phyloP scores from a whole-genome alignment of 805 yeast genomes.

The Tetrapisispora nanseiensis region DNA sequence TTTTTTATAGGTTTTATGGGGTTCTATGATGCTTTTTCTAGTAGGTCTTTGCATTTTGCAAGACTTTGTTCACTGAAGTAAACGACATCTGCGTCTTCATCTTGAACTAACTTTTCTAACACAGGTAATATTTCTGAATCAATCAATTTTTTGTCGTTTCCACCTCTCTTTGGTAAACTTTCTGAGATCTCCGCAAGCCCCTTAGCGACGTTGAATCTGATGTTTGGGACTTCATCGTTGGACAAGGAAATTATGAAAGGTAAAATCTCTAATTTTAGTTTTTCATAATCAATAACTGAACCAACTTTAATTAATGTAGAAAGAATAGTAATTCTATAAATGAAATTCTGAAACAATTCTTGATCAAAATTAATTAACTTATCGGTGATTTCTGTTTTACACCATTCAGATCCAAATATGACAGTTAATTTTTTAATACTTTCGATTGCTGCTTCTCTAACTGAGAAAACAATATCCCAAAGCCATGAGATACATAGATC shows the following conservation, averaged over 20 bases:
- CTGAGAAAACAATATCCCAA: constrained; percentile 95
- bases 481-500: constrained; percentile 93
- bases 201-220: constrained; percentile 90
- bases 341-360: constrained; percentile 49
- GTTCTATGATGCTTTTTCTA: not conserved
- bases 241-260: constrained; percentile 71
- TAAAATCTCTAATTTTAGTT: constrained; percentile 54
- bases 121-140: constrained; percentile 48
- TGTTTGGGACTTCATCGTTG: constrained; percentile 84
- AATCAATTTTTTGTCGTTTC: constrained; percentile 31
- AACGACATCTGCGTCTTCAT: constrained; percentile 81
- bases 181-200: constrained; percentile 51
- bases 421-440: constrained; percentile 71
- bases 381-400: constrained; percentile 70
- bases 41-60: constrained; percentile 22
- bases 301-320: constrained; percentile 78
- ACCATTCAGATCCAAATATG: constrained; percentile 92
- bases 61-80: constrained; percentile 68
- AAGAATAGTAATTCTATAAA: constrained; percentile 84
- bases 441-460: constrained; percentile 89
- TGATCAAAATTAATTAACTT: constrained; percentile 49
- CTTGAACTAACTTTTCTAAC: constrained; percentile 55
- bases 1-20: not conserved
- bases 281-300: constrained; percentile 52
- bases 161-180: constrained; percentile 36